Evolutionary conservation across 164 flowering plant genomes (phyloP), one percentile per base, ranked within the genome.

Genomic region (Magnolia officinalis): DNA sequence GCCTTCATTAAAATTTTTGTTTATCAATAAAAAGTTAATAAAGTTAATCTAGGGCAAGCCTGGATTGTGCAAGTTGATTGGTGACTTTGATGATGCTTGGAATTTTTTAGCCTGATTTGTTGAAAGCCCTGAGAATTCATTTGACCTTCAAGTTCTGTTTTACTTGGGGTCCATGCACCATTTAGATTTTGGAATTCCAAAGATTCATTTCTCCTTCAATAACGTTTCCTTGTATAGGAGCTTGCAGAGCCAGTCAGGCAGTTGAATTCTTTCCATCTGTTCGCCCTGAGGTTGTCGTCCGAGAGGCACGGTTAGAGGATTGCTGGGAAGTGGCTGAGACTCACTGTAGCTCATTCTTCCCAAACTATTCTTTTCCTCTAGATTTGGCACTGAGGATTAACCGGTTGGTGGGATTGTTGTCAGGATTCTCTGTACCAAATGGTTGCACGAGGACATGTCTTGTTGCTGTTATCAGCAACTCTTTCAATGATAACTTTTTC

Each of bases 301-400:
- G 99, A 73, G 98, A 96, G 84, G 99, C 99, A n/a, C 85, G 97
- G 80, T n/a, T 92, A 77, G 97, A 93, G 84, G 99, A 96, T 78
- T 89, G 88, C 76, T 96, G 99, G 99, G 99, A 93, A 82, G 96
- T 96, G 71, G 98, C 93, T 45, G 99, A 96, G 84, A 96, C 99
- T n/a, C 99, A 96, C 78, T 96, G 99, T 82, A 93, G 96, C 80
- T 90, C 93, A 68, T 96, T 96, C 91, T 96, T 95, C 82, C 99
- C 99, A 16, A 89, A 85, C 8, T 93, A 92, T 74, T 84, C 96
- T 2, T 95, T 96, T 79, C 99, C 99, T 72, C 80, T 93, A 51
- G 97, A 93, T 81, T 87, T 92, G 70, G 83, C 88, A 50, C 76
- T 96, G 81, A 87, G 98, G 78, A 68, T 93, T 72, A 92, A 96